Conservation (phyloP, 2,329 filamentous ascomycete genomes). For the Colletotrichum gloeosporioides region DNA sequence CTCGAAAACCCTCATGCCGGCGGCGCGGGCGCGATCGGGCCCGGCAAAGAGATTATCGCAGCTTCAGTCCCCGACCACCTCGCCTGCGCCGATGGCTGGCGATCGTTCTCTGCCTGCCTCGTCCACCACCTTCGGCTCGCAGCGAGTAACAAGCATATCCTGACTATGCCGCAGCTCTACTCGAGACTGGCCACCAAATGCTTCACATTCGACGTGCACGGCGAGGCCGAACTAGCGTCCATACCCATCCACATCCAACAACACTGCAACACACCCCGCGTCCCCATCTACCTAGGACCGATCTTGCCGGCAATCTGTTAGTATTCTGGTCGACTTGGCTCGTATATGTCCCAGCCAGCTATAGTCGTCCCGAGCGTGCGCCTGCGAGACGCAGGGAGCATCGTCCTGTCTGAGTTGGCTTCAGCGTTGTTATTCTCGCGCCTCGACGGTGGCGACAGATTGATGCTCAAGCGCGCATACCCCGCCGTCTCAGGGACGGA, state of each 20-base stretch:
- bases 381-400: background rate
- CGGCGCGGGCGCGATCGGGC: rapidly evolving
- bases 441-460: no score
- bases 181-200: background rate
- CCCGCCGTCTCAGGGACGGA: background rate
- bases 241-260: background rate
- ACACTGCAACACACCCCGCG: background rate
- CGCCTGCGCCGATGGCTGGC: background rate
- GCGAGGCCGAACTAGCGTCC: background rate
- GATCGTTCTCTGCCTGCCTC: background rate
- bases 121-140: background rate
- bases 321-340: background rate
- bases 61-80: background rate
- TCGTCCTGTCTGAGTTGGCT: background rate
- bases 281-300: background rate
- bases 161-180: background rate
- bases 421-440: no score
- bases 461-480: background rate
- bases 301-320: background rate
- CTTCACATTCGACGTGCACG: background rate
- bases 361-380: background rate
- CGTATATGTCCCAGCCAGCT: background rate
- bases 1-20: background rate
- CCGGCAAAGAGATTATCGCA: background rate
- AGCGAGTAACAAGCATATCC: background rate